Evolutionary conservation across 1,284 basidiomycete genomes (phyloP), one percentile per base, ranked within the genome.

Genomic region (Rhizopogon parksii): DNA sequence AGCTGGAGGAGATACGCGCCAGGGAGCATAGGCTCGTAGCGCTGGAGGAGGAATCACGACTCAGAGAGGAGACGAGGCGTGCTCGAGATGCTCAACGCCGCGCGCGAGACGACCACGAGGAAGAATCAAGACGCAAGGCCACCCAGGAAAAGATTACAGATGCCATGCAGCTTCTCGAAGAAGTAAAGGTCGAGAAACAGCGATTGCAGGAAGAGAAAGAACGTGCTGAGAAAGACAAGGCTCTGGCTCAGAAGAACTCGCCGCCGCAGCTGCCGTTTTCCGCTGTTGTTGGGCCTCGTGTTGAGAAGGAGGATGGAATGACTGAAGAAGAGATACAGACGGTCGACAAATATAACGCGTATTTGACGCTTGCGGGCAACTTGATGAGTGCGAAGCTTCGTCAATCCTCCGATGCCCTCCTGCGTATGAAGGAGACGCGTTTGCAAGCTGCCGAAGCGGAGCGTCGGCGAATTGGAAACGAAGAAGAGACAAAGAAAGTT

Each of bases 51-150:
- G 66, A 65, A 39, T 52, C 32, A 25, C 61, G 43, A 48, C 51
- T 57, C 1, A 67, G 56, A 46, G 66, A 67, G 19, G 63, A 63
- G 14, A 59, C 52, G 7, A 61, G 56, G 39, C 59, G 43, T 36
- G 47, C 50, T 5, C 57, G 57, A 35, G 63, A 67, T 40, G 59
- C 3, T 24, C 21, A 24, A 24, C 21, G 21, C 21, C 21, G 43
- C 36, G 47, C 50, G 6, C 57, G 57, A 35, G 63, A 67, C 39
- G 59, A 66, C 27, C 64, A 65, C 7, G 49, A 53, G 3, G 58
- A 62, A 35, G 46, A 52, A 21, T 59, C 54, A 42, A 60, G 52
- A 17, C 43, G 48, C 12, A 55, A 49, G 12, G 55, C 54, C 36
- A 46, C 52, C 1, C 60, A 57, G 42, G 55, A 61, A 21, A 60